Conservation (phyloP, 768 basidiomycete species). For the Phanerochaete sordida region DNA sequence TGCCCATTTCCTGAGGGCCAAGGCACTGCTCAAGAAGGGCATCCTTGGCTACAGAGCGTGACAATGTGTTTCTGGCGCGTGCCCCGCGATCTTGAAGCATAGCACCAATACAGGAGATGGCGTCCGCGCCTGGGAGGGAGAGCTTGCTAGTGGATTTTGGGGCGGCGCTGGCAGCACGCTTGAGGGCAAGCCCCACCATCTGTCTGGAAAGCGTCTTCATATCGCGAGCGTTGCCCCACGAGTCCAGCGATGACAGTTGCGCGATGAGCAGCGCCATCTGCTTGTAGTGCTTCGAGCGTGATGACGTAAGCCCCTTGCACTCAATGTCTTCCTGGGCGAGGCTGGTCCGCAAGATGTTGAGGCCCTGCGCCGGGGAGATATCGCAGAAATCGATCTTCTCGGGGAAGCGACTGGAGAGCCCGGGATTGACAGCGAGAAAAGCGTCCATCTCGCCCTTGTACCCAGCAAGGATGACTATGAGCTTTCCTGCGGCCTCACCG, state of each 20-base stretch:
- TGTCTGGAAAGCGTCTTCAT: conserved; percentile 49
- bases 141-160: no score
- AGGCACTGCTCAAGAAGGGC: not conserved
- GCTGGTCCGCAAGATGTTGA: conserved; percentile 45
- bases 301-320: conserved; percentile 33
- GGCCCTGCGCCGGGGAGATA: conserved; percentile 45
- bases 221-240: conserved; percentile 73
- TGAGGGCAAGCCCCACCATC: conserved; percentile 26
- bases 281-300: conserved; percentile 25
- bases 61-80: not conserved
- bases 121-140: conserved; percentile 27
- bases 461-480: conserved; percentile 67
- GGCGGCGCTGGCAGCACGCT: no score
- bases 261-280: conserved; percentile 38
- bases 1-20: not conserved
- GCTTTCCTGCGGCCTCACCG: conserved; percentile 51
- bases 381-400: conserved; percentile 54
- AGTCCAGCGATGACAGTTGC: conserved; percentile 40
- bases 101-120: conserved; percentile 20
- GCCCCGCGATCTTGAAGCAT: conserved; percentile 16
- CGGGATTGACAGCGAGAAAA: conserved; percentile 55
- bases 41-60: not conserved
- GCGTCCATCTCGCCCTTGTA: conserved; percentile 66
- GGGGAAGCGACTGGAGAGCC: conserved; percentile 66
- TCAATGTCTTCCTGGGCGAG: conserved; percentile 41